Evolutionary conservation across 768 basidiomycete species (phyloP), one percentile per base, ranked within the genome.

Genomic region (Suillus ampliporus): DNA sequence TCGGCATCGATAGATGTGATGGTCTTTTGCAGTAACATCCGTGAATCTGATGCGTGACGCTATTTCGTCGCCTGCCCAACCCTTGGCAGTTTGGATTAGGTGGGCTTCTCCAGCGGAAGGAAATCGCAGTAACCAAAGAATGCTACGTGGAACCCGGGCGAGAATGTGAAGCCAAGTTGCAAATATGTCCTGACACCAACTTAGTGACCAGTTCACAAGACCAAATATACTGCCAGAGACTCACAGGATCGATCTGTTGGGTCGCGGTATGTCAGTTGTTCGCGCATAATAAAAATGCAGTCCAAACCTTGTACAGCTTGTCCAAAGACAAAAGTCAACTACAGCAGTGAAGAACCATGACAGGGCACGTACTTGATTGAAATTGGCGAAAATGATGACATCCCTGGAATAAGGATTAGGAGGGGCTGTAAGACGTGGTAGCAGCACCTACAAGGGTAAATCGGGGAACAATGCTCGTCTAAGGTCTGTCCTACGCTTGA

Each of bases 41-140:
- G 82, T 84, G 63, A 84, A 84, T 51, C 75, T 70, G 38, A 84
- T 74, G 4, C 83, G 78, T 48, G 78, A 72, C 5, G 83, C 78
- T 44, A 84, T 74, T 26, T 82, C 82, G 14, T 77, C 61, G 1
- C 81, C 81, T 8, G 80, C 84, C 83, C 84, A 84, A 41, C 71
- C 64, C 40, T 51, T 58, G 2, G 84, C 83, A 3, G 77, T 75
- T 44, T 78, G 77, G 35, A 78, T 65, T 38, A 84, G 71, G 61
- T 84, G 79, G 57, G 74, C 69, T 57, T 85, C 83, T 47, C 81
- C 84, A 9, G 82, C 72, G 1, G 76, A 71, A 8, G 83, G 83
- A 64, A 84, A 84, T 26, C 83, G 83, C 50, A 84, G 74, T 1
- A 84, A 72, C 83, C 83, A 84, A n/a, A 84, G 76, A 57, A 84